Evolutionary conservation across 345 rosid genomes (phyloP).

Genomic region (Gossypium thurberi): DNA sequence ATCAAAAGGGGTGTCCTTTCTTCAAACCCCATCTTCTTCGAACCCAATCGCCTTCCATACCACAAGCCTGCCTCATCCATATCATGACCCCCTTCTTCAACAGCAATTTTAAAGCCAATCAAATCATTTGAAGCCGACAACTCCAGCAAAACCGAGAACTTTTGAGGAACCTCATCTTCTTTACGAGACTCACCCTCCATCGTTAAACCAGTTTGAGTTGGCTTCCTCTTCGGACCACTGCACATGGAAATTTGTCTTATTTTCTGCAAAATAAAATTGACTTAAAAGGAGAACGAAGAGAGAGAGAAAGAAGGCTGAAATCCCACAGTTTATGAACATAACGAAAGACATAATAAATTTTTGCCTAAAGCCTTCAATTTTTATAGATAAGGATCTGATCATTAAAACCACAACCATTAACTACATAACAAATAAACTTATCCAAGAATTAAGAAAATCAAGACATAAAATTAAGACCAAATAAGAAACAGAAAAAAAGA

Average conservation of each 20-base stretch:
- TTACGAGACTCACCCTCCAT: constrained; percentile 36
- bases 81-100: constrained; percentile 49
- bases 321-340: background rate
- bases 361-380: background rate
- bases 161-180: constrained; percentile 26
- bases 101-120: constrained; percentile 42
- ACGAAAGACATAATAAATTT: constrained; percentile 8
- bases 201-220: constrained; percentile 17
- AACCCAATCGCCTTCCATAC: constrained; percentile 69
- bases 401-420: constrained; percentile 10
- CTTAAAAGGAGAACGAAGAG: constrained; percentile 4
- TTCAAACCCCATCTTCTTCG: constrained; percentile 58
- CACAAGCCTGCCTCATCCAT: constrained; percentile 59
- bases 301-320: background rate
- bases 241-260: constrained; percentile 31
- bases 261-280: constrained; percentile 19
- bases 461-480: background rate
- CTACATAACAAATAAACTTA: constrained; percentile 1
- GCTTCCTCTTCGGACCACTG: constrained; percentile 36
- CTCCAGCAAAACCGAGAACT: constrained; percentile 56
- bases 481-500: constrained; percentile 26
- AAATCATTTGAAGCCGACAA: constrained; percentile 69
- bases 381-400: constrained; percentile 12
- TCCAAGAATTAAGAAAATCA: constrained; percentile 10
- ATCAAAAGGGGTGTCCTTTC: constrained; percentile 87